These are phyloP conservation scores for Escovopsis sp. DNA, from an alignment of 2,329 filamentous ascomycete species.

Conservation along the genomic window DNA sequence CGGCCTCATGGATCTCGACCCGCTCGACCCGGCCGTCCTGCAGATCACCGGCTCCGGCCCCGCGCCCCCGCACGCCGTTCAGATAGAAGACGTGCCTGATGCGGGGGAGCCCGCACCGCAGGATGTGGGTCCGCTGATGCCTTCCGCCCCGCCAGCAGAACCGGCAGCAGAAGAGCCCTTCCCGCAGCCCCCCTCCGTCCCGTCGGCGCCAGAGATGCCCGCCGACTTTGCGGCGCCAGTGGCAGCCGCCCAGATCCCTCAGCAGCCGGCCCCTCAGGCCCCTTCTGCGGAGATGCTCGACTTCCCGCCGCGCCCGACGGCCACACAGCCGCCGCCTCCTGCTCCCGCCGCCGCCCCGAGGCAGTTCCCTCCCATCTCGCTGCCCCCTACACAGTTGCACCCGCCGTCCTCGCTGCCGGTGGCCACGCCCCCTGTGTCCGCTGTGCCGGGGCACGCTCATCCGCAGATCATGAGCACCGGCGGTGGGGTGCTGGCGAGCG, in stretches of 20 bases:
- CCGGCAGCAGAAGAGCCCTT: constrained; percentile 16
- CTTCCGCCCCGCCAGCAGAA: constrained; percentile 10
- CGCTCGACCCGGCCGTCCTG: constrained; percentile 13
- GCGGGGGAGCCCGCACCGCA: constrained; percentile 17
- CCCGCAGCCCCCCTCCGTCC: constrained; percentile 17
- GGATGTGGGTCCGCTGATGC: constrained; percentile 12
- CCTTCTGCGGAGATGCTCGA: constrained; percentile 13
- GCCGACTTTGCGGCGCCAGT: constrained; percentile 5
- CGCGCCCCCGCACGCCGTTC: constrained; percentile 25
- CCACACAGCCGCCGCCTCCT: constrained; percentile 5
- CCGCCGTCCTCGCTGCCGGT: constrained; percentile 10
- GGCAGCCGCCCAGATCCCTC: constrained; percentile 11
- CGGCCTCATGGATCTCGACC: constrained; percentile 15
- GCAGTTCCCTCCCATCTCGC: constrained; percentile 6
- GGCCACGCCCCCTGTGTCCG: neutral
- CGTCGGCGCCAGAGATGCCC: constrained; percentile 20
- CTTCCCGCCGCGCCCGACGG: constrained; percentile 10
- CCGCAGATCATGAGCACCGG: constrained; percentile 4
- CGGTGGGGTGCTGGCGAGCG: constrained; percentile 6
- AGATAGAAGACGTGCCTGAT: constrained; percentile 40
- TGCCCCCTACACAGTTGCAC: neutral
- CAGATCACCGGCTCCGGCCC: constrained; percentile 34
- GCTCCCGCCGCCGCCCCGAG: constrained; percentile 9
- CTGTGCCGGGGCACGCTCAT: constrained; percentile 2
- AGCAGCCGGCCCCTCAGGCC: constrained; percentile 15